These are phyloP conservation scores for Calonectria henricotiae DNA, from an alignment of 2,329 filamentous ascomycete genomes.

Conservation along the genomic window DNA sequence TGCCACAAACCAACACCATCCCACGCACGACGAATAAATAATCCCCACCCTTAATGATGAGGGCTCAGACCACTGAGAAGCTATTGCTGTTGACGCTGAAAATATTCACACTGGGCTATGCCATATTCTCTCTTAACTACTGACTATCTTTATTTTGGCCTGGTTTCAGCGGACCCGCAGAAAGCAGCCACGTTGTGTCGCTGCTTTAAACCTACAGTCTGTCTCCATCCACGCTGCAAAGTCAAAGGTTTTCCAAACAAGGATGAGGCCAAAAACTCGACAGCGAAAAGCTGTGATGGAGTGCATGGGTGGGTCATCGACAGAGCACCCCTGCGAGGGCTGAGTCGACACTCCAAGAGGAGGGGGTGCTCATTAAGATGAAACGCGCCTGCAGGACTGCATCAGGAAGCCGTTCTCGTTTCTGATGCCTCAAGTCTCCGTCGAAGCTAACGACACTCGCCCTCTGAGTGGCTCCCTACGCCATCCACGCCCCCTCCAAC, in stretches of 20 bases:
- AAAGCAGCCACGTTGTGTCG: constrained; percentile 29
- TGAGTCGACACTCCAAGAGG: constrained; percentile 45
- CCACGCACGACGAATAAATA: constrained; percentile 48
- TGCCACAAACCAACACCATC: neutral
- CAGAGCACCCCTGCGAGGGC: constrained; percentile 49
- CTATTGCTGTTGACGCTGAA: constrained; percentile 20
- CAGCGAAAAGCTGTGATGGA: constrained; percentile 26
- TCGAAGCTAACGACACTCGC: constrained; percentile 57
- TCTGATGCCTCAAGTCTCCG: constrained; percentile 50
- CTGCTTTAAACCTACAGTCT: constrained; percentile 27
- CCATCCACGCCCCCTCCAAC: constrained; percentile 46
- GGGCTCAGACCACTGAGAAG: constrained; percentile 28
- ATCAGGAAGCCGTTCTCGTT: constrained; percentile 63
- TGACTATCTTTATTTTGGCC: neutral
- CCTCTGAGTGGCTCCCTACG: constrained; percentile 40
- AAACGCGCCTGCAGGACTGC: constrained; percentile 69
- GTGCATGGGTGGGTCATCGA: constrained; percentile 38
- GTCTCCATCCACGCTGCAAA: constrained; percentile 40
- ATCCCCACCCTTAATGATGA: constrained; percentile 44
- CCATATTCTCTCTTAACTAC: neutral
- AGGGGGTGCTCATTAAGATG: constrained; percentile 59
- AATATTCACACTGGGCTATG: neutral
- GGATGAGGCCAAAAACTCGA: constrained; percentile 38
- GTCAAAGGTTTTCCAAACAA: constrained; percentile 42
- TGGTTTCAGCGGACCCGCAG: constrained; percentile 27